phyloP scores from a whole-genome alignment of 1,284 basidiomycete genomes.

The Ceratobasidium sp. region DNA sequence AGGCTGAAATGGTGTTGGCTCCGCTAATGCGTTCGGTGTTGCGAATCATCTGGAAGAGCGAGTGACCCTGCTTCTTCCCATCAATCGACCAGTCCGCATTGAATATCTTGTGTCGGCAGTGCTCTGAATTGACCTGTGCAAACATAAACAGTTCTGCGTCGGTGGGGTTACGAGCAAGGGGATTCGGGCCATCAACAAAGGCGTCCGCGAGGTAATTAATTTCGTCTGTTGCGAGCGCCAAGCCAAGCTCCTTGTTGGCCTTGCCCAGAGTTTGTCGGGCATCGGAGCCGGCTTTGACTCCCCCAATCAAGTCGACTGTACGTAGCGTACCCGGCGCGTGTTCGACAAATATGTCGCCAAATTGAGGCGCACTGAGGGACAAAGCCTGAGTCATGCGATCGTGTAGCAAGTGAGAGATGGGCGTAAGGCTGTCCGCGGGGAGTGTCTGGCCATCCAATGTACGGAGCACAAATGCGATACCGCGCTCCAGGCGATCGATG shows the following conservation, averaged over 20 bases:
- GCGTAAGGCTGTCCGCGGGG: constrained; percentile 60
- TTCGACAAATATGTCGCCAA: constrained; percentile 77
- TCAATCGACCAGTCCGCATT: constrained; percentile 98
- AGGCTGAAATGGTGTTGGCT: constrained; percentile 91
- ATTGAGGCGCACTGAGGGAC: constrained; percentile 69
- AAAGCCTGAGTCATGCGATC: constrained; percentile 97
- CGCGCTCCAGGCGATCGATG: constrained; percentile 87
- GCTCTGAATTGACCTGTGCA: constrained; percentile 99
- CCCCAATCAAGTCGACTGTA: constrained; percentile 67
- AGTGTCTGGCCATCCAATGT: constrained; percentile 61
- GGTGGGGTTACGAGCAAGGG: constrained; percentile 85
- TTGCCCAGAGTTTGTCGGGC: constrained; percentile 72
- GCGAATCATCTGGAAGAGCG: constrained; percentile 97
- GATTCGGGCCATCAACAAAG: constrained; percentile 76
- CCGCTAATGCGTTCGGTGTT: constrained; percentile 90
- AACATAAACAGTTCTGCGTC: constrained; percentile 99
- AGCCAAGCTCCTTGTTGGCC: constrained; percentile 88
- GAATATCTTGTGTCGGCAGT: constrained; percentile 99
- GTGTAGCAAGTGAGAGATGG: constrained; percentile 78
- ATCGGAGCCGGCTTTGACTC: constrained; percentile 60
- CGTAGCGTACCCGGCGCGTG: constrained; percentile 77
- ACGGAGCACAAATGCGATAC: constrained; percentile 79
- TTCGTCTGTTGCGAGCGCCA: constrained; percentile 91
- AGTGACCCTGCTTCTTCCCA: constrained; percentile 73
- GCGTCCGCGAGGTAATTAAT: constrained; percentile 94